Conservation (phyloP, 2,329 filamentous ascomycete genomes). For the Corynespora cassiicola region DNA sequence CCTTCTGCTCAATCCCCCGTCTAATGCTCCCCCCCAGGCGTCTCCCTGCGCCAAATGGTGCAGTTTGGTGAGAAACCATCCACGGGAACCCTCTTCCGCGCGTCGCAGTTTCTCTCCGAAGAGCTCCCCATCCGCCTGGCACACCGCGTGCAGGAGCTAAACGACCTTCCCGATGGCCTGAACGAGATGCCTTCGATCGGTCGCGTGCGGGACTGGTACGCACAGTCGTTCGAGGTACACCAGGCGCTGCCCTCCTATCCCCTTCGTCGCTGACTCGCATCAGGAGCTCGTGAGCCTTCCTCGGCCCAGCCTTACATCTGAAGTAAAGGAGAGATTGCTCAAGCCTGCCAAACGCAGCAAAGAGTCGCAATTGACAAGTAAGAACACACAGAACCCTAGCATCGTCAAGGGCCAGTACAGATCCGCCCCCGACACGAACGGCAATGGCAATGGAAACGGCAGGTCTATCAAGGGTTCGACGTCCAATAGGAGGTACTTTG, state of each 20-base stretch:
- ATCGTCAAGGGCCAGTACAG: conserved; percentile 82
- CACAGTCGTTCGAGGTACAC: conserved; percentile 95
- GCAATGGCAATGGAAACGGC: conserved; percentile 55
- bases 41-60: conserved; percentile 96
- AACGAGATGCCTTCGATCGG: conserved; percentile 98
- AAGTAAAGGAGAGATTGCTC: conserved; percentile 81
- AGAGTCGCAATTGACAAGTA: conserved; percentile 72
- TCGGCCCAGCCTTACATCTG: conserved; percentile 75
- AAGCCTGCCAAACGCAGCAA: conserved; percentile 66
- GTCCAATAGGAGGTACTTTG: conserved; percentile 78
- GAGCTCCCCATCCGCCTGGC: conserved; percentile 96
- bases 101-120: conserved; percentile 97
- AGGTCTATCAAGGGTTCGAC: conserved; percentile 56
- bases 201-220: conserved; percentile 97
- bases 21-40: conserved; percentile 36
- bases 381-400: conserved; percentile 89
- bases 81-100: conserved; percentile 89
- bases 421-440: conserved; percentile 59
- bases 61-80: conserved; percentile 96
- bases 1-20: conserved; percentile 43
- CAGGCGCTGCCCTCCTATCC: conserved; percentile 9
- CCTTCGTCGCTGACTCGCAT: conserved; percentile 34
- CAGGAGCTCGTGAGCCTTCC: conserved; percentile 91
- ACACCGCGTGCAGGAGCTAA: conserved; percentile 93
- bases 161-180: conserved; percentile 89